Percentiles rank a stretch among this genome's conserved stretches.
phyloP scores from a whole-genome alignment of 768 basidiomycete genomes.

The Termitomyces sp. region DNA sequence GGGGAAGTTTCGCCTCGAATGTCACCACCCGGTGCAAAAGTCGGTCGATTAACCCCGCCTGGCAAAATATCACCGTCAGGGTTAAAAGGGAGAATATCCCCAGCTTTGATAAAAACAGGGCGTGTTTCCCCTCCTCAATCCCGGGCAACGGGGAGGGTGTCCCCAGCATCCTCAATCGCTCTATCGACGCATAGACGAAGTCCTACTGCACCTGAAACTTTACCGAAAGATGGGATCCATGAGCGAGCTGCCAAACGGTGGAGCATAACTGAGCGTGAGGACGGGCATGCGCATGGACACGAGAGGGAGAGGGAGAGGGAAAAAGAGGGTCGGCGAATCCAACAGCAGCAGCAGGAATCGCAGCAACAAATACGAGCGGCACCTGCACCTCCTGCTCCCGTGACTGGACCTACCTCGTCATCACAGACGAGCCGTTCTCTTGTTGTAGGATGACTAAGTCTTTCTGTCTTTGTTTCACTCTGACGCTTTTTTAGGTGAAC shows the following conservation, averaged over 20 bases:
- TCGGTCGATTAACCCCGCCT: constrained; percentile 15
- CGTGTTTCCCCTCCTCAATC: constrained; percentile 27
- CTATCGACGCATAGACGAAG: constrained; percentile 54
- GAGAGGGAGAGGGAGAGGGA: constrained; percentile 27
- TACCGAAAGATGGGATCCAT: constrained; percentile 1
- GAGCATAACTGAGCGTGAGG: constrained; percentile 28
- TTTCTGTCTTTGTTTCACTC: not conserved
- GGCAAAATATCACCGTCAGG: constrained; percentile 15
- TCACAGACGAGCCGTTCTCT: constrained; percentile 36
- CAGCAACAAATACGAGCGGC: constrained; percentile 25
- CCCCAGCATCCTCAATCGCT: constrained; percentile 19
- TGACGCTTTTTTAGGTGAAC: constrained; percentile 50
- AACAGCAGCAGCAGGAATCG: constrained; percentile 26
- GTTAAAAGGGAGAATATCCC: constrained; percentile 18
- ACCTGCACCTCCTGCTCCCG: constrained; percentile 30
- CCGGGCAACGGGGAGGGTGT: constrained; percentile 11
- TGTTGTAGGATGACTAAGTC: constrained; percentile 24
- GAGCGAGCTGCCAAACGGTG: constrained; percentile 29
- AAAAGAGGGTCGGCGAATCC: constrained; percentile 26
- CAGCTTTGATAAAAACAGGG: constrained; percentile 18
- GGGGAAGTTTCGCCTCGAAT: constrained; percentile 12
- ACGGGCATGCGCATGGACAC: constrained; percentile 24
- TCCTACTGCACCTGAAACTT: constrained; percentile 58
- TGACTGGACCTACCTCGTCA: constrained; percentile 21
- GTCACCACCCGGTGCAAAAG: constrained; percentile 12